A percentile compares a stretch with the other conserved stretches of the same genome.
phyloP scores from a whole-genome alignment of 2,329 filamentous ascomycete genomes.

The Xylaria sp. region DNA sequence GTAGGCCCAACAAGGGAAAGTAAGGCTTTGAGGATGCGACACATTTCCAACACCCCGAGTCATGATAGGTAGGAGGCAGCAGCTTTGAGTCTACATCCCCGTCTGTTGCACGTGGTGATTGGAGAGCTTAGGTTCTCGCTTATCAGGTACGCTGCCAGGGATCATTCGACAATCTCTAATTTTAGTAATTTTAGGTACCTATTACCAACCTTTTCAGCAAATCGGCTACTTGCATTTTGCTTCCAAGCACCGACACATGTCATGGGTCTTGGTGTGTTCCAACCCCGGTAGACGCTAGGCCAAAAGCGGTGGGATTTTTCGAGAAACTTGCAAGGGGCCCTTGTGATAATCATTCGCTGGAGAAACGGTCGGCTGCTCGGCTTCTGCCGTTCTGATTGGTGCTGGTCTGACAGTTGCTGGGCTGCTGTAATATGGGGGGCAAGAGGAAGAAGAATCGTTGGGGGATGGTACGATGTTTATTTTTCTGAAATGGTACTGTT shows the following conservation, averaged over 20 bases:
- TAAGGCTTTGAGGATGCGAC: background rate
- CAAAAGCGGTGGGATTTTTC: slow-evolving; percentile 35
- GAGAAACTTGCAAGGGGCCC: slow-evolving; percentile 33
- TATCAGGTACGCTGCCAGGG: slow-evolving; percentile 19
- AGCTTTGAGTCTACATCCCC: slow-evolving; percentile 7
- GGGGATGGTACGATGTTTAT: slow-evolving; percentile 21
- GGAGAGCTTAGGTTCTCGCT: slow-evolving; percentile 24
- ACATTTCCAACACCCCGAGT: slow-evolving; percentile 8
- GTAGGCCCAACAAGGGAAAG: slow-evolving; percentile 1
- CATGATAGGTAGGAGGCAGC: slow-evolving; percentile 6
- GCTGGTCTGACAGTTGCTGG: slow-evolving; percentile 19
- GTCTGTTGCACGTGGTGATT: slow-evolving; percentile 29
- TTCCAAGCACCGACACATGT: slow-evolving; percentile 4
- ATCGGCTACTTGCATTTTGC: slow-evolving; percentile 34
- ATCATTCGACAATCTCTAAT: slow-evolving; percentile 32
- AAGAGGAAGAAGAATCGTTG: background rate
- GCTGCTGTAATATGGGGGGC: background rate
- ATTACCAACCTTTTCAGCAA: slow-evolving; percentile 26
- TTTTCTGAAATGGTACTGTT: slow-evolving; percentile 10
- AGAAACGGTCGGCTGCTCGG: slow-evolving; percentile 28
- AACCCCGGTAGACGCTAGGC: slow-evolving; percentile 27
- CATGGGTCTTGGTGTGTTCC: slow-evolving; percentile 16
- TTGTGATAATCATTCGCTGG: slow-evolving; percentile 26
- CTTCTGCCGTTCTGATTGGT: slow-evolving; percentile 16
- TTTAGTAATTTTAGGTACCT: slow-evolving; percentile 38